Evolutionary conservation across 2,329 filamentous ascomycete genomes (phyloP).

Genomic region (Alternaria arbusti): DNA sequence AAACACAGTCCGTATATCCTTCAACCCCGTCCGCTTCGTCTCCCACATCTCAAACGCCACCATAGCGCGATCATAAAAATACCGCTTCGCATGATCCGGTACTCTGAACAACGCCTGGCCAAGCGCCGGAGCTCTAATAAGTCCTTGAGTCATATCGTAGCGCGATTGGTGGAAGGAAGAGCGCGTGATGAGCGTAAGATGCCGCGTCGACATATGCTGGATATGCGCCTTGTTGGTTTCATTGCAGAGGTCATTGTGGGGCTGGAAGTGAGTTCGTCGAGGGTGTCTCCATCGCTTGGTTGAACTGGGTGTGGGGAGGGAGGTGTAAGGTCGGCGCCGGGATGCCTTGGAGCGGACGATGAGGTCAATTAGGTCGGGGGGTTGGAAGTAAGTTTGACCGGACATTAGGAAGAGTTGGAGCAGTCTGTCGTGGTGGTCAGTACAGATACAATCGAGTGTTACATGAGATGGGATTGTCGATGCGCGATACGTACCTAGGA

Average conservation of each 20-base stretch:
- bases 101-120: background rate
- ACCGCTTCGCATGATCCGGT: conserved; percentile 9
- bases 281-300: background rate
- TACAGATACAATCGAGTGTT: background rate
- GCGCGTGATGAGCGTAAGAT: background rate
- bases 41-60: conserved; percentile 15
- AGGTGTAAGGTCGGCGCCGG: conserved; percentile 18
- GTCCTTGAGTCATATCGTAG: background rate
- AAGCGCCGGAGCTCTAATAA: background rate
- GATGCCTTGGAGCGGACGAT: conserved; percentile 16
- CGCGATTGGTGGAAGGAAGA: background rate
- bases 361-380: conserved; percentile 34
- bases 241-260: background rate
- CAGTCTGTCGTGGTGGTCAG: background rate
- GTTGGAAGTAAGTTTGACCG: conserved; percentile 32
- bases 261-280: background rate
- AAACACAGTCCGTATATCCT: conserved; percentile 15
- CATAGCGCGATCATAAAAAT: conserved; percentile 7
- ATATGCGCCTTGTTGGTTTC: background rate
- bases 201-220: background rate
- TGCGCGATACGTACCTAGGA: background rate
- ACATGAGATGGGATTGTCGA: background rate
- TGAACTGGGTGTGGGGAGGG: conserved; percentile 6
- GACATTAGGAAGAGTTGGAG: conserved; percentile 28
- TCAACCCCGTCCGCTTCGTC: background rate